Base-by-base conservation (phyloP, 129 eudicot genomes). In the Smallanthus sonchifolius region DNA sequence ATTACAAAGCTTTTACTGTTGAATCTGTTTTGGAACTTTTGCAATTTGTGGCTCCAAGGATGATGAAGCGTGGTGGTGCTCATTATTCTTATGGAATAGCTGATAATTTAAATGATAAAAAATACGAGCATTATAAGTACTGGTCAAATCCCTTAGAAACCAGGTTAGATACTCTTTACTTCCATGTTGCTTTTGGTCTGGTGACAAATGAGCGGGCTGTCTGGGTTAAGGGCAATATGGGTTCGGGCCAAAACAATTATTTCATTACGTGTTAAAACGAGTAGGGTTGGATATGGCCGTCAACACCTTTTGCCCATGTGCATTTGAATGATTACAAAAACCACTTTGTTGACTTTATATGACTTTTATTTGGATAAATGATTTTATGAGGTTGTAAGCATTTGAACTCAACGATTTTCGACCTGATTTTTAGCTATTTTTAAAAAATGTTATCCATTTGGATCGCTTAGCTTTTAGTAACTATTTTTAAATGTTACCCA, bases 101-200 rank as follows among this genome's bases (percentile, higher is more conserved):
- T 60, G 66, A 60, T 60, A 60, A 60, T 60, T 60, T 60, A 32
- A 60, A 34, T 14, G 66, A 60, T 34, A 60, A 60, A 60, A 60
- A 60, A 14, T 60, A 60, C 19, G 42, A 60, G 20, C 66, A 60
- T 34, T 60, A 60, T 34, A 60, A 60, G 42, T 32, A 60, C 66
- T 60, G 66, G 66, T 60, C 66, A 28, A 91, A 91, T 81, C 96
- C 97, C 69, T 74, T 91, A 19, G 97, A 91, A 69, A 84, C 96
- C 24, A 60, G 66, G 66, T 60, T 60, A 60, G 66, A 32, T 32
- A 60, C 39, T 30, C 66, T 60, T 30, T 32, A 60, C 39, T 60
- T 14, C n/a, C 13, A 59, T 59, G 39, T 59, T 30, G 17, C 65
- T 59, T 59, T 28, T 59, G n/a, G 40, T 59, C 8, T 30, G 19